These are phyloP conservation scores for Naganishia vishniacii DNA, from an alignment of 768 basidiomycete species.

Conservation along the genomic window DNA sequence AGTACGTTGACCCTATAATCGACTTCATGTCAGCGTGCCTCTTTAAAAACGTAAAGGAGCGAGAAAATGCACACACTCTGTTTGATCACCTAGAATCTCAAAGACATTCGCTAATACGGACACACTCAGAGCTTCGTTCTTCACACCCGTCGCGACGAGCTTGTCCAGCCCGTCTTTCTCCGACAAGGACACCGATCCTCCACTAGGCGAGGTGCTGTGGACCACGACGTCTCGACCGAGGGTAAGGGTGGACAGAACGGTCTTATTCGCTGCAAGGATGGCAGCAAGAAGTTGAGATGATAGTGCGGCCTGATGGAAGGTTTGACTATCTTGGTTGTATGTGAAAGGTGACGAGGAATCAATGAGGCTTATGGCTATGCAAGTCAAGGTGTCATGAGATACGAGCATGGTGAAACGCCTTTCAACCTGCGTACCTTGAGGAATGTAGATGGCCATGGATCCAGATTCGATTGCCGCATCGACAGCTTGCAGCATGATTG, in stretches of 20 bases:
- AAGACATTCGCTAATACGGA: conserved; percentile 59
- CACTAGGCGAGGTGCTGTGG: neutral
- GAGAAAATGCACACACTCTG: too few relatives aligned
- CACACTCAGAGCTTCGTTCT: conserved; percentile 56
- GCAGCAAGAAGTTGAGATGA: conserved; percentile 63
- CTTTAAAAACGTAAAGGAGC: too few relatives aligned
- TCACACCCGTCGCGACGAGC: conserved; percentile 59
- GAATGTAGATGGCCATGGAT: conserved; percentile 82
- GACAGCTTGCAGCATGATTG: conserved; percentile 68
- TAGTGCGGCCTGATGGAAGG: conserved; percentile 66
- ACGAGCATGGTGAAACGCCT: neutral
- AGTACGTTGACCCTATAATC: conserved; percentile 65
- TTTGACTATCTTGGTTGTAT: conserved; percentile 70
- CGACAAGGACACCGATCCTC: neutral
- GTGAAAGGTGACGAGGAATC: conserved; percentile 67
- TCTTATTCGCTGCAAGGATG: conserved; percentile 59
- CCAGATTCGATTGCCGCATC: conserved; percentile 60
- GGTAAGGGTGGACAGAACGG: conserved; percentile 45
- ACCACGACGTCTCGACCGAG: conserved; percentile 20
- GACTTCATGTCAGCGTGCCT: too few relatives aligned
- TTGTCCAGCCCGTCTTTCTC: conserved; percentile 50
- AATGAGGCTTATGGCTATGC: conserved; percentile 58
- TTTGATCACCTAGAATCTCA: conserved; percentile 61
- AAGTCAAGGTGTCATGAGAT: neutral
- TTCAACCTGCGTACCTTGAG: conserved; percentile 56